Percentiles rank a stretch among this genome's conserved stretches.
Conservation (phyloP, 208 protist species). For the Leishmania amazonensis region DNA sequence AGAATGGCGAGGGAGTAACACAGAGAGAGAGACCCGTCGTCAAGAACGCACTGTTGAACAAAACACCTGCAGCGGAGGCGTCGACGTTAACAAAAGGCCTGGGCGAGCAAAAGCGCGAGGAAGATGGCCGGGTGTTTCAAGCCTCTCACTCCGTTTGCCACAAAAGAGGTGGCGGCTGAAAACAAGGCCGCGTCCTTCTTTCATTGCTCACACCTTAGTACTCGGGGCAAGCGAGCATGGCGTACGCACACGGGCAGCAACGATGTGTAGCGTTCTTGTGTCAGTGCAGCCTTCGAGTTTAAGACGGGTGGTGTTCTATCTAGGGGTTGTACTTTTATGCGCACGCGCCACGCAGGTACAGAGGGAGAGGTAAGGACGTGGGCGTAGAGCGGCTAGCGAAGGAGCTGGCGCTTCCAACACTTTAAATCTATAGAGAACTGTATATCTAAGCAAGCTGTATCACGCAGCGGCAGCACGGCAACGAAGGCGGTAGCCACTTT, state of each 20-base stretch:
- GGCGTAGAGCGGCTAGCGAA: not conserved
- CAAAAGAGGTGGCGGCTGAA: not conserved
- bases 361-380: not conserved
- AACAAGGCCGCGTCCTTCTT: too few relatives aligned
- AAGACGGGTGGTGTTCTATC: not conserved
- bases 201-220: not conserved
- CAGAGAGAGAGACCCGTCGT: not conserved
- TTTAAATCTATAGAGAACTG: not conserved
- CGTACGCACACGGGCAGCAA: not conserved
- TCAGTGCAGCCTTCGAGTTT: not conserved
- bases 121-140: not conserved
- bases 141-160: not conserved
- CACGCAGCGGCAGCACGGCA: not conserved
- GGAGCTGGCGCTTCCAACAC: not conserved
- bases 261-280: not conserved
- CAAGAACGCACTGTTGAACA: not conserved
- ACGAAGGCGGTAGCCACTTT: not conserved
- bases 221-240: not conserved
- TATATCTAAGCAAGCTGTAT: not conserved
- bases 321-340: not conserved
- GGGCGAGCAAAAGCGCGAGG: too few relatives aligned
- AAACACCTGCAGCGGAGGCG: not conserved
- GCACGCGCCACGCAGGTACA: not conserved
- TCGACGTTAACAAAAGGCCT: not conserved
- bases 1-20: not conserved